Conservation (phyloP, 208 protist genomes). For the Crithidia bombi region DNA sequence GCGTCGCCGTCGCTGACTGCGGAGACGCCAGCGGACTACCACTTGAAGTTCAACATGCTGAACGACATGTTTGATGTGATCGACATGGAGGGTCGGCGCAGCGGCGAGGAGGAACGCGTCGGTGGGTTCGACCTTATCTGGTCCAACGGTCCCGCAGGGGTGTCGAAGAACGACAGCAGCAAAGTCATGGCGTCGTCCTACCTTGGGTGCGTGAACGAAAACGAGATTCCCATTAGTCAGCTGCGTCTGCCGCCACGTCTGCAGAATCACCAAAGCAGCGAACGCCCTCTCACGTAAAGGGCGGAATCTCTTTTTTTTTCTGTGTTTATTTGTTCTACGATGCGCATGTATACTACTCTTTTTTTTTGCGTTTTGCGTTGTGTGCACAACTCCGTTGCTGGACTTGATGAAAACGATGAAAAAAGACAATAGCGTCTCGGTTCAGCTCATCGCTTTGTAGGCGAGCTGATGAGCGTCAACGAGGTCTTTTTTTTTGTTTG, state of each 20-base stretch:
- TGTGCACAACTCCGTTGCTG: neutral
- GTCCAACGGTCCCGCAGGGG: constrained; percentile 72
- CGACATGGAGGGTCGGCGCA: constrained; percentile 82
- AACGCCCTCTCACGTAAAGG: constrained; percentile 74
- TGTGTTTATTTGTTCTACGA: neutral
- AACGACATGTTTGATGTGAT: constrained; percentile 93
- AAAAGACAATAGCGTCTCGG: no score
- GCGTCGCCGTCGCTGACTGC: constrained; percentile 93
- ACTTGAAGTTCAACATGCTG: constrained; percentile 96
- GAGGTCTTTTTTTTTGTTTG: neutral
- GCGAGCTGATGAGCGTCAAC: neutral
- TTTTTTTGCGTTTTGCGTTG: constrained; percentile 17
- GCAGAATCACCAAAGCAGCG: constrained; percentile 72
- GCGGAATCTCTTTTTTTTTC: constrained; percentile 1
- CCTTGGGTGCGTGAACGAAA: constrained; percentile 87
- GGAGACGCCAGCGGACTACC: constrained; percentile 93
- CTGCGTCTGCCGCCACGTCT: constrained; percentile 85
- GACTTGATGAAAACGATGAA: neutral
- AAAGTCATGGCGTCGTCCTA: constrained; percentile 37
- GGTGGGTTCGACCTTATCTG: constrained; percentile 93
- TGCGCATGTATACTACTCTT: neutral
- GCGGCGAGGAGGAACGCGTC: constrained; percentile 75
- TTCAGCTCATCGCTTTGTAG: no score
- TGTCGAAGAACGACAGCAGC: constrained; percentile 28
- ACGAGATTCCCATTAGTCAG: constrained; percentile 84